Conservation (phyloP, 148 eudicot species). For the Heliamphora exappendiculata region DNA sequence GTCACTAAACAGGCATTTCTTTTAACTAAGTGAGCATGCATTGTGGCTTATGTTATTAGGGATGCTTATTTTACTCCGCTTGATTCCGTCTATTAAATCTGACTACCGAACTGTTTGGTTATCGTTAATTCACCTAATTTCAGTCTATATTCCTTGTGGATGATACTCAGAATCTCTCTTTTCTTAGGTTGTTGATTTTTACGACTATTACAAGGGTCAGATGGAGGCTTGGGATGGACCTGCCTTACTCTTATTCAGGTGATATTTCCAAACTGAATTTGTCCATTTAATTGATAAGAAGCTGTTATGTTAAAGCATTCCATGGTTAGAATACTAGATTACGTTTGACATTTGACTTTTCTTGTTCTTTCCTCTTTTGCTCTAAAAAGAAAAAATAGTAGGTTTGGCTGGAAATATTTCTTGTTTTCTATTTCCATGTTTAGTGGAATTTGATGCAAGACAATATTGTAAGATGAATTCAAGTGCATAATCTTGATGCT, state of each 20-base stretch:
- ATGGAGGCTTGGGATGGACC: slow-evolving; percentile 99
- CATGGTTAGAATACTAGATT: neutral
- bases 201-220: slow-evolving; percentile 96
- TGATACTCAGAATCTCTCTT: slow-evolving; percentile 4
- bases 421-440: neutral
- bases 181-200: slow-evolving; percentile 73
- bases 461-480: neutral
- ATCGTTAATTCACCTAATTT: neutral
- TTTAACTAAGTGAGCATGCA: neutral
- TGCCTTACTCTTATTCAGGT: slow-evolving; percentile 97
- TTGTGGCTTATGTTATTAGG: neutral
- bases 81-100: neutral
- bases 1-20: neutral
- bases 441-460: neutral
- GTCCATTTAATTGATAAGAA: slow-evolving; percentile 4
- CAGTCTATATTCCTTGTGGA: neutral
- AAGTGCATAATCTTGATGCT: neutral
- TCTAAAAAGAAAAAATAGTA: no score
- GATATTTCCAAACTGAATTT: neutral
- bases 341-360: no score
- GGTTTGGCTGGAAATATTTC: neutral
- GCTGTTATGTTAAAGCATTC: neutral
- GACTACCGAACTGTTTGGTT: neutral
- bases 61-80: neutral
- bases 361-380: no score